A percentile compares a stretch with the other conserved stretches of the same genome.
These are phyloP conservation scores for Acer campestre DNA, from an alignment of 345 rosid genomes.

Conservation along the genomic window DNA sequence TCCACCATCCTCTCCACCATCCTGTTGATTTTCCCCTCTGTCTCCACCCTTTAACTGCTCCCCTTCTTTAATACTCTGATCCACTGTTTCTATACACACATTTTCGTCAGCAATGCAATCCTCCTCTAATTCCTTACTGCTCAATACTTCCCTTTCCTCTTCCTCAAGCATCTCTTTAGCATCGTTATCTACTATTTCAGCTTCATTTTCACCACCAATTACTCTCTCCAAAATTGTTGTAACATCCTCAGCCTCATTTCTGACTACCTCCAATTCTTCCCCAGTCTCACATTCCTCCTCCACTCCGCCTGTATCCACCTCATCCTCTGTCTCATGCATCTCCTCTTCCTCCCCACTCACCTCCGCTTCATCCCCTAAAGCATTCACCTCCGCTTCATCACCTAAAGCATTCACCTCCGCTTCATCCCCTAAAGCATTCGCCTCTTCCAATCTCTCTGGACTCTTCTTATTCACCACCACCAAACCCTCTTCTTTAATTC, in stretches of 20 bases:
- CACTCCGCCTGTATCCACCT: conserved; percentile 21
- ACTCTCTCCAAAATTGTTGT: conserved; percentile 19
- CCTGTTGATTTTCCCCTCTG: conserved; percentile 22
- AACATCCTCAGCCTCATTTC: conserved; percentile 17
- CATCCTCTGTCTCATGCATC: conserved; percentile 37
- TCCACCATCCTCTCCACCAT: conserved; percentile 30
- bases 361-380: conserved; percentile 35
- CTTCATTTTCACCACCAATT: conserved; percentile 25
- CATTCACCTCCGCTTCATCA: conserved; percentile 31
- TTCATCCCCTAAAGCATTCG: conserved; percentile 32
- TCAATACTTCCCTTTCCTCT: conserved; percentile 30
- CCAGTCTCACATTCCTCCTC: conserved; percentile 30
- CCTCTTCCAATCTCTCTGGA: conserved; percentile 25
- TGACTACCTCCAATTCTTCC: conserved; percentile 19
- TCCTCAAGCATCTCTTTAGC: conserved; percentile 31
- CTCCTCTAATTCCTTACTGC: conserved; percentile 29
- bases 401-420: conserved; percentile 30
- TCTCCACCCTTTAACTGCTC: conserved; percentile 27
- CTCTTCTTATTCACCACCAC: conserved; percentile 27
- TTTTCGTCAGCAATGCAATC: conserved; percentile 31
- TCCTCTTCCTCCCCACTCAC: conserved; percentile 30
- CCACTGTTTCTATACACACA: conserved; percentile 25
- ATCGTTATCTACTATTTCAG: conserved; percentile 25
- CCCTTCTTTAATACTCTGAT: conserved; percentile 18
- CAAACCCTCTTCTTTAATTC: conserved; percentile 20